Conservation (phyloP, 192 early-diverging fungal genomes). For the Linnemannia schmuckeri region DNA sequence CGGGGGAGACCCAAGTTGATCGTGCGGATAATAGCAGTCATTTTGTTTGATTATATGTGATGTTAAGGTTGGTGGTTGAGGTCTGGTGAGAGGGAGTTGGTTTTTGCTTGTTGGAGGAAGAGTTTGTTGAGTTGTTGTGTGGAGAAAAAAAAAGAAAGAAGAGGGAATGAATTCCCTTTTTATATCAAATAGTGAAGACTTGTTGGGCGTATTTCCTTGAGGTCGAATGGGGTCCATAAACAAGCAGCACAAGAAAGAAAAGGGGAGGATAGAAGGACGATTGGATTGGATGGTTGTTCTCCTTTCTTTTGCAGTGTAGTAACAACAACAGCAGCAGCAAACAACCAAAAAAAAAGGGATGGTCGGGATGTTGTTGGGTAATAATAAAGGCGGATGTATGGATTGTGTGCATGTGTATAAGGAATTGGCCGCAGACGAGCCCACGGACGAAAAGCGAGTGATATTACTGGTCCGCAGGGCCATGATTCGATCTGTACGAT, state of each 20-base stretch:
- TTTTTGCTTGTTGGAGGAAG: not conserved
- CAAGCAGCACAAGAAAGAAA: constrained; percentile 5
- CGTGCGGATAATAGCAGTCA: constrained; percentile 41
- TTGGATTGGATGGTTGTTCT: not conserved
- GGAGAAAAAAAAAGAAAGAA: constrained; percentile 14
- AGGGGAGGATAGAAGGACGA: not conserved
- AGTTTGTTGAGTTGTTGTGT: constrained; percentile 12
- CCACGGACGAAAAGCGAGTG: constrained; percentile 18
- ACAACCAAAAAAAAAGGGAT: not conserved
- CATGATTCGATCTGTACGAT: constrained; percentile 30
- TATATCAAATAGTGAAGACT: constrained; percentile 1
- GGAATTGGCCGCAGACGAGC: not conserved
- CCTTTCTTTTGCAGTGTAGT: not conserved
- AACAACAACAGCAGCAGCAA: not conserved
- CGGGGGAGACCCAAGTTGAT: constrained; percentile 47
- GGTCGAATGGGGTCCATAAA: not conserved
- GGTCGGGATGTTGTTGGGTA: constrained; percentile 8
- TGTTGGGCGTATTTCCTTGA: not conserved
- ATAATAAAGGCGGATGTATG: constrained; percentile 1
- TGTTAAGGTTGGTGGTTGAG: not conserved
- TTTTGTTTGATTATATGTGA: constrained; percentile 13
- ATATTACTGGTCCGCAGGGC: constrained; percentile 26
- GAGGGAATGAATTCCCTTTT: not conserved
- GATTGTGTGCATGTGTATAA: not conserved
- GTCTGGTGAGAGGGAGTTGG: not conserved